Conservation (phyloP, 306 rosid genomes). For the Dryas alaskensis region DNA sequence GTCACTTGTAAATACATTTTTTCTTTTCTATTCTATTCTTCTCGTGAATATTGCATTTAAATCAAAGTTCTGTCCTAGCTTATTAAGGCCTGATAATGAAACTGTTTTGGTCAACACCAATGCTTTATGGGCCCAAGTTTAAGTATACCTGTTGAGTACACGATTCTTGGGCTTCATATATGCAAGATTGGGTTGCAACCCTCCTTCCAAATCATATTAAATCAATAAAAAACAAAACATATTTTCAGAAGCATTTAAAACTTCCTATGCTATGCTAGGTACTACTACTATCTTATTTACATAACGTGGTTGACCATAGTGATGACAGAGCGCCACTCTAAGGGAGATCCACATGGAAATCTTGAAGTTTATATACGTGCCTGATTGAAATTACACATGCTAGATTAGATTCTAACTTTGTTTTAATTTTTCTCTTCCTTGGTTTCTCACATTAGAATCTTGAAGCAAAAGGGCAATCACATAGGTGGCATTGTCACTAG, state of each 20-base stretch:
- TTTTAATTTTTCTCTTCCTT: neutral
- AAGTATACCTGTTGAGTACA: neutral
- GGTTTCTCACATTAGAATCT: constrained; percentile 3
- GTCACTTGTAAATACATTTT: too few species aligned
- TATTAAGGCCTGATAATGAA: too few species aligned
- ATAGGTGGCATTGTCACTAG: constrained; percentile 31
- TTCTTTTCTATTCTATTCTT: too few species aligned
- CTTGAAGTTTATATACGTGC: neutral
- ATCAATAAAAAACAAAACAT: neutral
- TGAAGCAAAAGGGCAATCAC: constrained; percentile 17
- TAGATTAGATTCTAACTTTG: too few species aligned
- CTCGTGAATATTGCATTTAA: too few species aligned
- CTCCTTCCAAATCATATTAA: neutral
- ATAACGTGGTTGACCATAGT: constrained; percentile 2
- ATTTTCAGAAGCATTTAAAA: neutral
- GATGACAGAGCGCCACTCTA: neutral
- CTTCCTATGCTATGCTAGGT: neutral
- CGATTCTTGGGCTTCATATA: constrained; percentile 6
- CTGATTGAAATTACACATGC: neutral
- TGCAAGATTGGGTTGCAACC: neutral
- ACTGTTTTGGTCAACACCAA: too few species aligned
- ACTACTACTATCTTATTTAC: neutral
- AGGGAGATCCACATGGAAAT: neutral
- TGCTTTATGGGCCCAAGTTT: neutral
- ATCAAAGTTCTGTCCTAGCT: too few species aligned